Conservation (phyloP, 2,329 filamentous ascomycete species). For the Fusarium torreyae region DNA sequence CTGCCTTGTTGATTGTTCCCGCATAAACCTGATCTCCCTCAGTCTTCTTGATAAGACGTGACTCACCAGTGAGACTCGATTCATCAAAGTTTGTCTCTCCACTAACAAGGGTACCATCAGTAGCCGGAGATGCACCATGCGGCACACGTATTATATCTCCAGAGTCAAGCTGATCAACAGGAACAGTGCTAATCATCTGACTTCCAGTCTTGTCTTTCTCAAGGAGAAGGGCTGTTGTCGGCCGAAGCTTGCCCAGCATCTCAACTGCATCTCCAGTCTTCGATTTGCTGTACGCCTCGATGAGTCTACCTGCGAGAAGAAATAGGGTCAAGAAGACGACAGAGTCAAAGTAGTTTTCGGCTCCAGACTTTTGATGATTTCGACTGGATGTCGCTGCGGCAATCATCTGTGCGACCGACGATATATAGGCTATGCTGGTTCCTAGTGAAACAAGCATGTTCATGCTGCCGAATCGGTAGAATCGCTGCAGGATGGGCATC, state of each 20-base stretch:
- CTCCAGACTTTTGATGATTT: constrained; percentile 32
- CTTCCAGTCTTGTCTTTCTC: constrained; percentile 57
- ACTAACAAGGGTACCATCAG: constrained; percentile 78
- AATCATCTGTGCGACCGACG: constrained; percentile 84
- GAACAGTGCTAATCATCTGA: constrained; percentile 59
- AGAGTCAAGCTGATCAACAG: constrained; percentile 80
- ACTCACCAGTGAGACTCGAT: constrained; percentile 88
- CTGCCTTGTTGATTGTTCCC: constrained; percentile 81
- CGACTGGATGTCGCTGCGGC: constrained; percentile 65
- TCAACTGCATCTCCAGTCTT: constrained; percentile 90
- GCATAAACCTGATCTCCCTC: constrained; percentile 77
- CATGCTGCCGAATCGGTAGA: constrained; percentile 97
- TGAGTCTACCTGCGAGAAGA: constrained; percentile 79
- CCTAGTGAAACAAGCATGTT: constrained; percentile 93
- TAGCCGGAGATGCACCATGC: constrained; percentile 86
- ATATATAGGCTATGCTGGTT: constrained; percentile 88
- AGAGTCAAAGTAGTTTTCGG: constrained; percentile 86
- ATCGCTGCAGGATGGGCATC: constrained; percentile 79
- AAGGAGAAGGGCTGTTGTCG: constrained; percentile 81
- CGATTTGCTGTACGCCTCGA: constrained; percentile 93
- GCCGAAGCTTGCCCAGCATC: constrained; percentile 82
- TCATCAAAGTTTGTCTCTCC: constrained; percentile 85
- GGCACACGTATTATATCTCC: constrained; percentile 82
- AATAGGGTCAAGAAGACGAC: constrained; percentile 95
- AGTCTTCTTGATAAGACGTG: constrained; percentile 74